A percentile compares a stretch with the other conserved stretches of the same genome.
Evolutionary conservation across 2,329 filamentous ascomycete species (phyloP).

Genomic region (Nannizziopsis arthrosporioides): DNA sequence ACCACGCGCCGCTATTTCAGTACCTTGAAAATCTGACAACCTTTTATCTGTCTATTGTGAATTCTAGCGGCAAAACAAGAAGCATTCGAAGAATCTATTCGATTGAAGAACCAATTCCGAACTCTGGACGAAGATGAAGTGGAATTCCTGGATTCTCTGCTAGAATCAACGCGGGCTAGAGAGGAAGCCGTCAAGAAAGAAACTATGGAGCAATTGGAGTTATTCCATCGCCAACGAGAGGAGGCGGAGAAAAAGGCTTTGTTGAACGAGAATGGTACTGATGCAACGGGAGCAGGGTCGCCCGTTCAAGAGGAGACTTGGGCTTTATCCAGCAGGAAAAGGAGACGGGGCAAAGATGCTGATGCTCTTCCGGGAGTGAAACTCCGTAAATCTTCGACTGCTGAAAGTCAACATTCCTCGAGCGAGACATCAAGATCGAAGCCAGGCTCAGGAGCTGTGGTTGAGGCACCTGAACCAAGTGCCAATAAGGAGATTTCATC

Average conservation of each 20-base stretch:
- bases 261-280: slow-evolving; percentile 28
- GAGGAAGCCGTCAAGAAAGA: slow-evolving; percentile 48
- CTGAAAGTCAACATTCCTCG: neutral
- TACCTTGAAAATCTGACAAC: slow-evolving; percentile 16
- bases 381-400: slow-evolving; percentile 30
- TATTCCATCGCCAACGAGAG: slow-evolving; percentile 49
- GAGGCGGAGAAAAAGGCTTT: slow-evolving; percentile 43
- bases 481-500: neutral
- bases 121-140: slow-evolving; percentile 42
- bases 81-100: slow-evolving; percentile 41
- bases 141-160: slow-evolving; percentile 44
- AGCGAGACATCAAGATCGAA: neutral
- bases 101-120: slow-evolving; percentile 42
- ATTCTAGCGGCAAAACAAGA: slow-evolving; percentile 38
- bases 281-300: slow-evolving; percentile 18
- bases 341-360: slow-evolving; percentile 40
- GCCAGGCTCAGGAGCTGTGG: neutral
- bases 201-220: slow-evolving; percentile 47
- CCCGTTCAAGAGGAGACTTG: slow-evolving; percentile 37
- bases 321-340: slow-evolving; percentile 40
- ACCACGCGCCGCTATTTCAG: slow-evolving; percentile 7
- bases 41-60: neutral
- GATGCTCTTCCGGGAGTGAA: slow-evolving; percentile 32
- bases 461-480: neutral
- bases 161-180: slow-evolving; percentile 45